Conservation (phyloP, 176 grass and related monocot species). For the Aegilops bicornis region DNA sequence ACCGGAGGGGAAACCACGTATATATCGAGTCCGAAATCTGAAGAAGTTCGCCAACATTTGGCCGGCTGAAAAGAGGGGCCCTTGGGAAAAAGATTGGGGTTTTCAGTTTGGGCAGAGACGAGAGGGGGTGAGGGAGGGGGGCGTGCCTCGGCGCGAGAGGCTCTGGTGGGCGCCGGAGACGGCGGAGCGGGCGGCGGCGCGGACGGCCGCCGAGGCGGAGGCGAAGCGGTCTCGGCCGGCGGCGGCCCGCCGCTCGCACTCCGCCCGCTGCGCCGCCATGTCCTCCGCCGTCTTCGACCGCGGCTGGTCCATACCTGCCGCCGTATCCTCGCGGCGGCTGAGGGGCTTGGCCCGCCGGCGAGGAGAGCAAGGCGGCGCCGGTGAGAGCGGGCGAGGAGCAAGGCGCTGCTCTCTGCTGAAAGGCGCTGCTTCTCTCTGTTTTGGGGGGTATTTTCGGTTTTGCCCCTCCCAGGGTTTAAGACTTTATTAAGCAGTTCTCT, state of each 20-base stretch:
- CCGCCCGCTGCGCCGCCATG: conserved; percentile 21
- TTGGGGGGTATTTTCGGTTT: too few relatives aligned
- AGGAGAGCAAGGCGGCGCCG: not conserved
- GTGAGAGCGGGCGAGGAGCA: not conserved
- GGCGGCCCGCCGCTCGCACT: conserved; percentile 15
- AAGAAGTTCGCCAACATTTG: not conserved
- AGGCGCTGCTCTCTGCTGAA: not conserved
- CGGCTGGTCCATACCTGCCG: not conserved
- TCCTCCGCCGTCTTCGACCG: not conserved
- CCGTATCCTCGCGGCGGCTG: not conserved
- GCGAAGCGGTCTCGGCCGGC: conserved; percentile 5
- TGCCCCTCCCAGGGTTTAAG: too few relatives aligned
- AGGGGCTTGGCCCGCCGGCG: not conserved
- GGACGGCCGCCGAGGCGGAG: conserved; percentile 27
- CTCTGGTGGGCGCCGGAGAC: conserved; percentile 12
- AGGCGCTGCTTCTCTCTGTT: too few relatives aligned
- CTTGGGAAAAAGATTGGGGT: not conserved
- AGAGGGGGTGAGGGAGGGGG: not conserved
- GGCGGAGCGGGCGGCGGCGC: conserved; percentile 31
- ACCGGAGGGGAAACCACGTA: not conserved
- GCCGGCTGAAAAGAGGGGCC: not conserved
- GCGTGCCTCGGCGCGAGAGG: conserved; percentile 39
- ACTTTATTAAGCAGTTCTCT: too few relatives aligned
- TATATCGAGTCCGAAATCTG: not conserved
- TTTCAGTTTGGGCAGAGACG: not conserved